These are phyloP conservation scores for Diaporthe ampelina DNA, from an alignment of 2,329 filamentous ascomycete species.

Conservation along the genomic window DNA sequence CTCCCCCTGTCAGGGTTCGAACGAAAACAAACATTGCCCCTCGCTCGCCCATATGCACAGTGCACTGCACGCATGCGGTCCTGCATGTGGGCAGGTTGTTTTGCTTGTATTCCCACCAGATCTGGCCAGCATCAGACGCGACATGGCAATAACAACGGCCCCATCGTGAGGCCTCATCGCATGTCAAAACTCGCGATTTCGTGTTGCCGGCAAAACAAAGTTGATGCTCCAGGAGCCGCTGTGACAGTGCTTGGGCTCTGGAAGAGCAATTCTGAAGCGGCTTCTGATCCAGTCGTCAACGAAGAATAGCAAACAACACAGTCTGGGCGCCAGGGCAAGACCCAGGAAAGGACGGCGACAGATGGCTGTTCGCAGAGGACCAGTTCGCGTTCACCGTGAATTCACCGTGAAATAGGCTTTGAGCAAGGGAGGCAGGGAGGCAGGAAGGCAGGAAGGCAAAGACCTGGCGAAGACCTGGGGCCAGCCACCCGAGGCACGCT, in stretches of 20 bases:
- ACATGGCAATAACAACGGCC: slow-evolving; percentile 35
- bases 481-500: slow-evolving; percentile 15
- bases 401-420: neutral
- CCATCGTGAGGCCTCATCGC: slow-evolving; percentile 14
- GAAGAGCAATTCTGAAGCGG: slow-evolving; percentile 19
- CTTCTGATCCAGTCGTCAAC: slow-evolving; percentile 2
- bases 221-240: slow-evolving; percentile 11
- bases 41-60: neutral
- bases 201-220: slow-evolving; percentile 7
- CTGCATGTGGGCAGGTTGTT: slow-evolving; percentile 8
- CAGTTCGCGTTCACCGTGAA: slow-evolving; percentile 4
- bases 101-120: slow-evolving; percentile 8
- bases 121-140: slow-evolving; percentile 30
- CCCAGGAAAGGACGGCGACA: slow-evolving; percentile 12
- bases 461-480: neutral
- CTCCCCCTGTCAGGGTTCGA: neutral
- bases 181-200: slow-evolving; percentile 25
- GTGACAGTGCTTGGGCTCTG: slow-evolving; percentile 21
- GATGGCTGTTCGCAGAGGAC: neutral
- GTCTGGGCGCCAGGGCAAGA: neutral
- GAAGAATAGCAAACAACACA: neutral
- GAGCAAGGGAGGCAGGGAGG: slow-evolving; percentile 5
- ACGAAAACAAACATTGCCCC: slow-evolving; percentile 40
- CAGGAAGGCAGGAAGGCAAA: neutral
- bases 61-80: slow-evolving; percentile 9